Conservation (phyloP, 2,329 filamentous ascomycete species). For the Penicillium sp. region DNA sequence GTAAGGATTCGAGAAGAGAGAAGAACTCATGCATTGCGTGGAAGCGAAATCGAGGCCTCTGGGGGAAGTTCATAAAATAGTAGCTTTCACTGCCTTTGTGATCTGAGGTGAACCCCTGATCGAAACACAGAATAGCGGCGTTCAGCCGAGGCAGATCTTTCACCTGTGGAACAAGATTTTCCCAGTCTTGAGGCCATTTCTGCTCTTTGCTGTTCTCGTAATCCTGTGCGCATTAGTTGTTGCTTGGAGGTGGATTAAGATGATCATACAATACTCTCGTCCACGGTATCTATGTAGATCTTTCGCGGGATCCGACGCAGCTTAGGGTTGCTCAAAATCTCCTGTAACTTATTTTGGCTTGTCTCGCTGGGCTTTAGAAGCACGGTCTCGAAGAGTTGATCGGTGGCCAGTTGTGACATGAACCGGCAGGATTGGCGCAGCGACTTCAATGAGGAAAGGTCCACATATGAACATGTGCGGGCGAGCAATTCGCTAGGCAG, state of each 20-base stretch:
- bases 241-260: conserved; percentile 12
- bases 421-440: conserved; percentile 13
- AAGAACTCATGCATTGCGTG: conserved; percentile 11
- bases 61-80: conserved; percentile 7
- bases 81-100: neutral
- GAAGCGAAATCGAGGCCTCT: conserved; percentile 12
- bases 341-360: conserved; percentile 10
- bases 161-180: conserved; percentile 6
- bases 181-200: conserved; percentile 11
- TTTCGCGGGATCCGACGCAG: conserved; percentile 13
- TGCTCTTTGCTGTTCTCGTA: conserved; percentile 10
- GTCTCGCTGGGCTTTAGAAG: conserved; percentile 9
- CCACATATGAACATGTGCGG: conserved; percentile 7
- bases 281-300: conserved; percentile 17
- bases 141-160: conserved; percentile 10
- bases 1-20: conserved; percentile 13
- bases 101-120: conserved; percentile 11
- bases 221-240: conserved; percentile 9
- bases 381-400: conserved; percentile 11
- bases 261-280: conserved; percentile 13
- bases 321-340: conserved; percentile 14
- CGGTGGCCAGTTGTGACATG: conserved; percentile 11
- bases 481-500: conserved; percentile 10
- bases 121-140: conserved; percentile 14
- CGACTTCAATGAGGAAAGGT: conserved; percentile 12